Conservation (phyloP, 345 rosid species). For the Linum usitatissimum region DNA sequence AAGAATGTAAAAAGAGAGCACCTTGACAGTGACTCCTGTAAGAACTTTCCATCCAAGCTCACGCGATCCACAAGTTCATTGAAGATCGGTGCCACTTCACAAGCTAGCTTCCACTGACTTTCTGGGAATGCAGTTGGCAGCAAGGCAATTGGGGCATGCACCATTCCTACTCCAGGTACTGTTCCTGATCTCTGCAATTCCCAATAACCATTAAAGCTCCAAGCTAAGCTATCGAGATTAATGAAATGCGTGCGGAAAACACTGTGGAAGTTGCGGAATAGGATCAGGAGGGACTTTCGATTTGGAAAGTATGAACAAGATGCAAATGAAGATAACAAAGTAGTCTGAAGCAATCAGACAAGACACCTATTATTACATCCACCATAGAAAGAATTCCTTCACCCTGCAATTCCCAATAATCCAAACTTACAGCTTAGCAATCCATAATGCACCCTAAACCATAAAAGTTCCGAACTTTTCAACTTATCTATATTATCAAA, state of each 20-base stretch:
- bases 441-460: no score
- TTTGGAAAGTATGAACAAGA: no score
- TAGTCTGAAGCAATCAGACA: no score
- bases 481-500: no score
- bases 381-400: no score
- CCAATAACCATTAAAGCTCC: background rate
- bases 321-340: no score
- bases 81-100: slow-evolving; percentile 84
- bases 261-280: background rate
- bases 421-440: no score
- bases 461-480: no score
- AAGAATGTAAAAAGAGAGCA: slow-evolving; percentile 12
- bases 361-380: no score
- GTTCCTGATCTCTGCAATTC: slow-evolving; percentile 61
- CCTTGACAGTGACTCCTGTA: slow-evolving; percentile 80
- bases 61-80: slow-evolving; percentile 91
- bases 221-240: background rate
- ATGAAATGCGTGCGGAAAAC: background rate
- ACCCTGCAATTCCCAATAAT: no score
- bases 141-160: slow-evolving; percentile 80
- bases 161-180: slow-evolving; percentile 89
- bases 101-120: slow-evolving; percentile 62
- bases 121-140: slow-evolving; percentile 69
- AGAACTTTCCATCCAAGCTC: slow-evolving; percentile 79
- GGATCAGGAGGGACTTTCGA: no score